Evolutionary conservation across 441 rosid genomes (phyloP), one percentile per base, ranked within the genome.

Genomic region (Erodium texanum): DNA sequence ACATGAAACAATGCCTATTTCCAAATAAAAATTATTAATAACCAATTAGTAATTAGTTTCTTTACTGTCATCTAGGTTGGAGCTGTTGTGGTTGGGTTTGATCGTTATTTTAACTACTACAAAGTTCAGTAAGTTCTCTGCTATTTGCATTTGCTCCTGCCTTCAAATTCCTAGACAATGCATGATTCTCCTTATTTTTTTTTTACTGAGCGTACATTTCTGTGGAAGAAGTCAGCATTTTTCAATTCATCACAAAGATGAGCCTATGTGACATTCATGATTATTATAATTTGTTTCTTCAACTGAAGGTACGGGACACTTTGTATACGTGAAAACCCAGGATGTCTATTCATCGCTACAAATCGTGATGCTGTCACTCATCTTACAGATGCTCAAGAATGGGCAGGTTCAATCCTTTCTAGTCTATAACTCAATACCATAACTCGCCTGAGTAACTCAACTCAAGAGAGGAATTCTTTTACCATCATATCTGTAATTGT

Each of bases 361-460:
- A 88, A 88, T 70, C 81, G 93, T 9, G 93, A 88, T 76, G 90
- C 93, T 7, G 90, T 88, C 72, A 88, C 93, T 0, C 93, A 88
- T 77, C 89, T 88, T 61, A 88, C 90, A 0, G 93, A 88, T 83
- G 93, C 93, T 71, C 93, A 88, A 77, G 90, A 88, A 80, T 86
- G 93, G 93, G 93, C 93, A 82, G 93, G 93, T 88, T 66, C 23
- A 67, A 16, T 73, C 63, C 68, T 54, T 43, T 23, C 29, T 24
- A 64, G 6, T 22, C 59, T 24, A 64, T 56, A 22, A 56, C 62
- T 19, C 24, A 56, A 56, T 7, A 54, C 16, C 23, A 2, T 54
- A 54, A 56, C 36, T 32, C 36, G 12, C 50, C 50, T 43, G 50
- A 43, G 50, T 43, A n/a, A 43, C 2, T 43, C 50, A 43, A 11